phyloP scores from a whole-genome alignment of 192 early-diverging fungal species.

The Podila epicladia region DNA sequence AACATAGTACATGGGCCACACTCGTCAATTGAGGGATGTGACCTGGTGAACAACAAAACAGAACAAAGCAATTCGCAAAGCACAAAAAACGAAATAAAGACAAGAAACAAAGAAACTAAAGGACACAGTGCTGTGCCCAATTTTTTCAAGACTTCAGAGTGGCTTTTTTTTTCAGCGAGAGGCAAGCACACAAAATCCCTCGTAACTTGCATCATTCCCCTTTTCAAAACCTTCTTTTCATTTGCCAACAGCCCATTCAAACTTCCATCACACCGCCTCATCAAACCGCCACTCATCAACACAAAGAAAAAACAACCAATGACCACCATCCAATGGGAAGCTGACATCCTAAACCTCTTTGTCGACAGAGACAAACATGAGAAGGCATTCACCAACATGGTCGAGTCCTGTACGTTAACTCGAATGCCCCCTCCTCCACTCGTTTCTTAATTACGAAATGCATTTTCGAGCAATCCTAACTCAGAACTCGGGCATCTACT shows the following conservation, averaged over 20 bases:
- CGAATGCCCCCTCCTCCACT: neutral
- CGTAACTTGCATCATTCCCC: too few species aligned
- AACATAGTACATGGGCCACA: neutral
- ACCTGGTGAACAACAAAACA: too few species aligned
- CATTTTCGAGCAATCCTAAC: neutral
- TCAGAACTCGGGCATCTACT: neutral
- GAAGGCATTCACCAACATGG: conserved; percentile 57
- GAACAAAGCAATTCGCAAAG: neutral
- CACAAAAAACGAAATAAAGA: neutral
- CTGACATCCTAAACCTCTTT: conserved; percentile 52
- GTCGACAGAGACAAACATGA: conserved; percentile 55
- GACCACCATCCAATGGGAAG: conserved; percentile 46
- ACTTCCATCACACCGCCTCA: neutral
- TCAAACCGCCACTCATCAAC: neutral
- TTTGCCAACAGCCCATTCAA: neutral
- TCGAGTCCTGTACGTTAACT: conserved; percentile 57
- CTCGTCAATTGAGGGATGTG: too few species aligned
- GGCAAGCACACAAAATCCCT: neutral
- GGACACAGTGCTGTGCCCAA: too few species aligned
- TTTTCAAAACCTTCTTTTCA: too few species aligned
- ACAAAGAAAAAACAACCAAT: conserved; percentile 31
- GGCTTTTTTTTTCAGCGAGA: too few species aligned
- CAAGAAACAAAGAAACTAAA: neutral
- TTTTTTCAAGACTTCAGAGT: too few species aligned
- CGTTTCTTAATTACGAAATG: too few species aligned